Base-by-base conservation (phyloP, 1,284 basidiomycete species). In the Boletellus sp. region DNA sequence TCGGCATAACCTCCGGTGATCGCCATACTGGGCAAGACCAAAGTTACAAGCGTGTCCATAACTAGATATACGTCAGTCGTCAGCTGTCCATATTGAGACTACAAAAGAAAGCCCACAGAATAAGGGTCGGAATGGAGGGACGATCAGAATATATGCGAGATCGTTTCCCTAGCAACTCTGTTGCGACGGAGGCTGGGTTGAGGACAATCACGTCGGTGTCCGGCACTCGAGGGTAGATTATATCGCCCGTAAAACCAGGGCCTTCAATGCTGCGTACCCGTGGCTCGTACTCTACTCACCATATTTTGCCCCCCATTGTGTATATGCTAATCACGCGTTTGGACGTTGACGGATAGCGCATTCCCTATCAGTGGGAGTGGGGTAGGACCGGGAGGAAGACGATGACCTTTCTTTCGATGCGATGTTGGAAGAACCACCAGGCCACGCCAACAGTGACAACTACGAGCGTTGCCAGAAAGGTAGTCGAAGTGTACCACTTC, bases 81-180 rank as follows among this genome's bases (percentile, higher is more conserved):
- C 15, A n/a, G 8, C 3, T 18, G 5, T 18, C n/a, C 8, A 18
- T n/a, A 18, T 10, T 36, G 35, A n/a, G n/a, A 18, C 5, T 8
- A 15, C 2, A 6, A 36, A 36, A 36, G n/a, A 36, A 8, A 36
- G 7, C 35, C 36, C 50, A 47, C 50, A 44, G 44, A 5, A 7
- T 33, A 32, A 37, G 12, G 2, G 45, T 54, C 5, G 53, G 13
- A 16, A 54, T 18, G 21, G 36, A 49, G 15, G 50, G 53, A 1
- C 50, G 36, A 18, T 52, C 50, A 22, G 53, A 49, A n/a, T 55
- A 46, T 21, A 48, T 52, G 15, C n/a, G 22, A 7, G 53, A 49
- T 16, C 43, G 47, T 24, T 44, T 52, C 16, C 47, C 50, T 3
- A 44, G 36, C 15, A 52, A 3, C 18, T 48, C 53, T 6, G 32